Conservation (phyloP, 1,284 basidiomycete genomes). For the Irpex sp. region DNA sequence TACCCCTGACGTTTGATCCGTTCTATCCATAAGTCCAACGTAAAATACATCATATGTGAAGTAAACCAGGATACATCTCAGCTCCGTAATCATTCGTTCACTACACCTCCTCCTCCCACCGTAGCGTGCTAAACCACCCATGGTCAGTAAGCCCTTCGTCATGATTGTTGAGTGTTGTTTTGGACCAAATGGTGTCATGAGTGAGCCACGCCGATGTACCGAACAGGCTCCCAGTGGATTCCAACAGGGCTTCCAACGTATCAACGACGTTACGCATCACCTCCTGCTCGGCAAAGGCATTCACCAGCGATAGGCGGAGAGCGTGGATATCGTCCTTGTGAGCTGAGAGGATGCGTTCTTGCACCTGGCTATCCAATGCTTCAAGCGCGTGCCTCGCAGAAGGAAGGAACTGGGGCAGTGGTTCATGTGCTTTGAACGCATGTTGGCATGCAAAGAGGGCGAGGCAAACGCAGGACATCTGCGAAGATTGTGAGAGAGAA, state of each 20-base stretch:
- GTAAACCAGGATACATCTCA: too few species aligned
- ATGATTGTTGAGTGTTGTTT: constrained; percentile 11
- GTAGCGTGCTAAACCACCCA: constrained; percentile 11
- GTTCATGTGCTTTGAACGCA: constrained; percentile 43
- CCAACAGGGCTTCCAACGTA: constrained; percentile 39
- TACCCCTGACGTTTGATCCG: too few species aligned
- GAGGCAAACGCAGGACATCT: constrained; percentile 47
- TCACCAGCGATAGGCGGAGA: constrained; percentile 37
- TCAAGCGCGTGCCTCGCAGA: constrained; percentile 40
- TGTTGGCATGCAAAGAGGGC: constrained; percentile 48
- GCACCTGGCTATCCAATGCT: constrained; percentile 34
- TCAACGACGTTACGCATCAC: constrained; percentile 40
- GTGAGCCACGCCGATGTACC: constrained; percentile 43
- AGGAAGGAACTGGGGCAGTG: constrained; percentile 49
- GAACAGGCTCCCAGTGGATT: constrained; percentile 40
- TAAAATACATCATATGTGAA: too few species aligned
- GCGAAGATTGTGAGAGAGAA: background rate
- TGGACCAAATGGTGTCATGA: constrained; percentile 21
- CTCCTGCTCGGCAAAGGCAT: constrained; percentile 45
- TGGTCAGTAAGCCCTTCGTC: constrained; percentile 4
- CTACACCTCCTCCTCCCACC: constrained; percentile 9
- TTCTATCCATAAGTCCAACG: too few species aligned
- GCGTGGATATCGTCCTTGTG: constrained; percentile 27
- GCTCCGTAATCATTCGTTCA: too few species aligned
- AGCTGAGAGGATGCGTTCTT: constrained; percentile 30